These are phyloP conservation scores for Puccinia novopanici DNA, from an alignment of 1,284 basidiomycete species.

Conservation along the genomic window DNA sequence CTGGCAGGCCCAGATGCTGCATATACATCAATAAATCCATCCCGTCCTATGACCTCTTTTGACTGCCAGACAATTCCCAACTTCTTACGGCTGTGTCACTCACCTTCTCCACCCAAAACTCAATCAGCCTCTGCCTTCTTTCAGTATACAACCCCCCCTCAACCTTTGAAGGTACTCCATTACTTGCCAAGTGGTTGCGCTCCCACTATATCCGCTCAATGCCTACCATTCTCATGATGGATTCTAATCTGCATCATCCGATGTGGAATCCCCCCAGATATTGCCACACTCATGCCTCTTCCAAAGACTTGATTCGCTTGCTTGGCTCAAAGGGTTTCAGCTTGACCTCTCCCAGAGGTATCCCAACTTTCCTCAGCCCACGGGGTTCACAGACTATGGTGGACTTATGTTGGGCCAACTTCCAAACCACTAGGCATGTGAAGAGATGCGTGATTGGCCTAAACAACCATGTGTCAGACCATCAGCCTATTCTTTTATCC, in stretches of 20 bases:
- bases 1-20: neutral
- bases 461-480: conserved; percentile 18
- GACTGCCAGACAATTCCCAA: neutral
- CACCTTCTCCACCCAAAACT: neutral
- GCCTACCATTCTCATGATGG: conserved; percentile 13
- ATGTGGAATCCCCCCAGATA: conserved; percentile 14
- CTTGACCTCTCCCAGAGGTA: neutral
- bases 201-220: neutral
- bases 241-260: no score
- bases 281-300: neutral
- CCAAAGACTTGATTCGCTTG: neutral
- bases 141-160: conserved; percentile 12
- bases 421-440: no score
- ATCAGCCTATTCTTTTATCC: conserved; percentile 8
- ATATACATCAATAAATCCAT: conserved; percentile 29
- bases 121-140: neutral
- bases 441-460: no score
- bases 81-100: neutral
- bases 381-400: conserved; percentile 1
- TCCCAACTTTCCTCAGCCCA: neutral
- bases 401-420: conserved; percentile 13
- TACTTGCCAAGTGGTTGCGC: neutral
- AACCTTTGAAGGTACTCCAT: no score
- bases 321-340: neutral
- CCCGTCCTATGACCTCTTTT: neutral